phyloP scores from a whole-genome alignment of 2,329 filamentous ascomycete species.

The Aplosporella prunicola region DNA sequence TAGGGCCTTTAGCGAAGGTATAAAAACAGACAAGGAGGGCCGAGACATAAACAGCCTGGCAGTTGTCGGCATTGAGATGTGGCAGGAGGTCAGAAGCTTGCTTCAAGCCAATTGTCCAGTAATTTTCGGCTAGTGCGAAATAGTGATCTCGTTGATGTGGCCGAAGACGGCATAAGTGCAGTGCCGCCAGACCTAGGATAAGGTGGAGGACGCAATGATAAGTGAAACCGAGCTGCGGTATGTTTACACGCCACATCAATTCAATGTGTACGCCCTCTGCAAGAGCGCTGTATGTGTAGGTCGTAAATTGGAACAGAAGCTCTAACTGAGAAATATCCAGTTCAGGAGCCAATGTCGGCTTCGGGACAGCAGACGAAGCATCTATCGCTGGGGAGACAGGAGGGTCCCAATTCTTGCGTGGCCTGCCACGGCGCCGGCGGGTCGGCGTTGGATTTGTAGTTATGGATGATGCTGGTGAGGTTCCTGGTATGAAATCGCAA shows the following conservation, averaged over 20 bases:
- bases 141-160: background rate
- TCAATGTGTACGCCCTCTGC: background rate
- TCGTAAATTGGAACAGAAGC: slow-evolving; percentile 2
- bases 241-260: background rate
- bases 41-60: background rate
- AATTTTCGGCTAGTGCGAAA: background rate
- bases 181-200: background rate
- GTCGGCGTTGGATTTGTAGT: background rate
- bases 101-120: slow-evolving; percentile 4
- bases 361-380: background rate
- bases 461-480: background rate
- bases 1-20: slow-evolving; percentile 1
- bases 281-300: background rate
- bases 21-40: background rate
- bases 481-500: slow-evolving; percentile 4
- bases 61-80: background rate
- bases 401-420: slow-evolving; percentile 1
- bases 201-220: background rate
- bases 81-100: slow-evolving; percentile 2
- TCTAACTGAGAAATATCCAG: background rate
- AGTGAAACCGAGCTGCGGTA: slow-evolving; percentile 1
- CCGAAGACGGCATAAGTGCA: background rate
- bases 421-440: slow-evolving; percentile 1
- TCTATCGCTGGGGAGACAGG: background rate
- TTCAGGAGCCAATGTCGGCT: background rate